phyloP scores from a whole-genome alignment of 2,329 filamentous ascomycete species.

The Colletotrichum graminicola region DNA sequence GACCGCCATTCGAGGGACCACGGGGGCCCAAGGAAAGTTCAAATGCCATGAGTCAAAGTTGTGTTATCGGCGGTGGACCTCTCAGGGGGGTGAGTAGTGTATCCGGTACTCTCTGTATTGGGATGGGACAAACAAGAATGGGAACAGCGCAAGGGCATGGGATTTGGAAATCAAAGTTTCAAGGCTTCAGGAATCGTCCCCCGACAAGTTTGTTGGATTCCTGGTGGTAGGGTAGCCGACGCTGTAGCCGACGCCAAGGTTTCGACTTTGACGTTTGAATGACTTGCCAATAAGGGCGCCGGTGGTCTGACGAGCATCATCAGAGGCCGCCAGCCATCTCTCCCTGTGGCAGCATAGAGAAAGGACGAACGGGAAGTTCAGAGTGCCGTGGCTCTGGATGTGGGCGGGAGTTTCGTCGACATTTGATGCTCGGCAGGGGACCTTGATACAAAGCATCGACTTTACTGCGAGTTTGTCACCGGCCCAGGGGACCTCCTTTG shows the following conservation, averaged over 20 bases:
- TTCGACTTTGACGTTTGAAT: constrained; percentile 11
- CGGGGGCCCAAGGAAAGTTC: neutral
- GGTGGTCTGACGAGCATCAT: constrained; percentile 1
- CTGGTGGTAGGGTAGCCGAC: neutral
- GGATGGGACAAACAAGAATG: constrained; percentile 19
- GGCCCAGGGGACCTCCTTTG: neutral
- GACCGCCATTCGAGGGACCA: neutral
- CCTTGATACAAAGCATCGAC: neutral
- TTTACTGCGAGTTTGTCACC: constrained; percentile 25
- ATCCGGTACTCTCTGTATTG: neutral
- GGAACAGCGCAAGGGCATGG: constrained; percentile 21
- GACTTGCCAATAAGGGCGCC: constrained; percentile 8
- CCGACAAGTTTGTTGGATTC: constrained; percentile 17
- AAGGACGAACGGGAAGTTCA: constrained; percentile 20
- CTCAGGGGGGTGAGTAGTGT: constrained; percentile 6
- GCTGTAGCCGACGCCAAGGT: constrained; percentile 1
- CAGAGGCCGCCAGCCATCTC: constrained; percentile 5
- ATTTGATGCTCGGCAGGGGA: constrained; percentile 22
- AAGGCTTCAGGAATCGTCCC: neutral
- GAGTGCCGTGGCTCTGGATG: constrained; percentile 1
- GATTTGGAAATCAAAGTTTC: constrained; percentile 25
- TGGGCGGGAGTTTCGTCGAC: constrained; percentile 22
- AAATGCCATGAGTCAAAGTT: constrained; percentile 28
- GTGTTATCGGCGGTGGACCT: constrained; percentile 36
- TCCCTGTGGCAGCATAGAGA: neutral